Conservation (phyloP, 129 eudicot genomes). For the Smallanthus sonchifolius region DNA sequence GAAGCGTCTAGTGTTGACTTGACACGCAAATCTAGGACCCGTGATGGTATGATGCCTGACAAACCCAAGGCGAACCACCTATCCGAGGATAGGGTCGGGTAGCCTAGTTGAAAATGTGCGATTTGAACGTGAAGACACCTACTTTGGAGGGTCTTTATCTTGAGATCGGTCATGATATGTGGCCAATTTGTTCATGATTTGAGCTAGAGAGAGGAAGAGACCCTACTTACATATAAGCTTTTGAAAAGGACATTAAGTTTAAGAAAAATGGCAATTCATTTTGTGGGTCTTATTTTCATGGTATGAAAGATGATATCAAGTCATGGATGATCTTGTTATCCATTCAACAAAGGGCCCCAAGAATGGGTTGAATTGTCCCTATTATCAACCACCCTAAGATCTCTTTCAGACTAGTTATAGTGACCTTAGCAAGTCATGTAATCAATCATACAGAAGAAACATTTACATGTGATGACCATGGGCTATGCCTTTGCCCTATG, state of each 20-base stretch:
- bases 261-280: conserved; percentile 11
- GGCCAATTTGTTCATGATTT: not conserved
- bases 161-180: not conserved
- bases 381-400: conserved; percentile 22
- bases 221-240: not conserved
- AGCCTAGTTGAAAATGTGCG: not conserved
- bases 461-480: not conserved
- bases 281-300: conserved; percentile 10
- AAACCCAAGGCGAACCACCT: not conserved
- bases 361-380: conserved; percentile 22
- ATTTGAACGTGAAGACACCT: not conserved
- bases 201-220: not conserved
- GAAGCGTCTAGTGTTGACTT: not conserved
- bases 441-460: conserved; percentile 12
- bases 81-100: not conserved
- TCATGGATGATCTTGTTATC: conserved; percentile 11
- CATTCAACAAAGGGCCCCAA: not conserved
- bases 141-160: not conserved
- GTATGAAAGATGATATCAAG: not conserved
- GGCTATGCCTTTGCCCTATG: not conserved
- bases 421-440: conserved; percentile 3
- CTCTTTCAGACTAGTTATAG: conserved; percentile 4
- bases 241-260: not conserved
- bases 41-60: not conserved
- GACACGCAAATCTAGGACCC: not conserved